These are phyloP conservation scores for Botrytis elliptica DNA, from an alignment of 2,329 filamentous ascomycete species.

Conservation along the genomic window DNA sequence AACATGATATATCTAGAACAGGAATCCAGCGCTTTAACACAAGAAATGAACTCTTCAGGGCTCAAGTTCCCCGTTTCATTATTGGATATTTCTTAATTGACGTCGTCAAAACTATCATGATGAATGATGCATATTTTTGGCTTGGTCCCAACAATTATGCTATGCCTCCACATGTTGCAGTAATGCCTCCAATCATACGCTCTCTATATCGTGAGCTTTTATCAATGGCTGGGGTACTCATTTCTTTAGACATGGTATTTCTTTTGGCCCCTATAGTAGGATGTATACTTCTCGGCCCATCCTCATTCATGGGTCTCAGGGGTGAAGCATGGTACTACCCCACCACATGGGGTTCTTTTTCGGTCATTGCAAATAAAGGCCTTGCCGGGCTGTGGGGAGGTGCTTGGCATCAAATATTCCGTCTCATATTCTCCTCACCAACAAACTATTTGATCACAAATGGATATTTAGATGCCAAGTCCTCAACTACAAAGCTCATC, in stretches of 20 bases:
- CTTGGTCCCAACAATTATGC: constrained; percentile 48
- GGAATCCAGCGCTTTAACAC: constrained; percentile 49
- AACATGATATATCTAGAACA: constrained; percentile 41
- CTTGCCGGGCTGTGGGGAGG: constrained; percentile 79
- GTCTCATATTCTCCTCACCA: constrained; percentile 66
- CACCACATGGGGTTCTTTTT: constrained; percentile 54
- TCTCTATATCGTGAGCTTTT: constrained; percentile 57
- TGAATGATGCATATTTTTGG: constrained; percentile 76
- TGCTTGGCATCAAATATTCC: constrained; percentile 92
- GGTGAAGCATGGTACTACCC: constrained; percentile 62
- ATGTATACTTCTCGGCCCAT: constrained; percentile 48
- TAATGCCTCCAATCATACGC: constrained; percentile 48
- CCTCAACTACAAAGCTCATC: constrained; percentile 39
- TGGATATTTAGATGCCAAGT: constrained; percentile 43
- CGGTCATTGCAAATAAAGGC: constrained; percentile 62
- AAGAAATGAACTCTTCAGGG: constrained; percentile 46
- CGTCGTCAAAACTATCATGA: constrained; percentile 64
- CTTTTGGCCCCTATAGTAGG: constrained; percentile 58
- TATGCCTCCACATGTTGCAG: constrained; percentile 46
- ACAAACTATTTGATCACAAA: constrained; percentile 47
- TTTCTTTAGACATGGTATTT: constrained; percentile 61
- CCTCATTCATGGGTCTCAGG: constrained; percentile 51
- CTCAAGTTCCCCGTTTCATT: constrained; percentile 48
- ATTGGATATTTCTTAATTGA: constrained; percentile 68
- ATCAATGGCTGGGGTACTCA: constrained; percentile 55